phyloP scores from a whole-genome alignment of 2,329 filamentous ascomycete species.

The Rhinocladiella similis region DNA sequence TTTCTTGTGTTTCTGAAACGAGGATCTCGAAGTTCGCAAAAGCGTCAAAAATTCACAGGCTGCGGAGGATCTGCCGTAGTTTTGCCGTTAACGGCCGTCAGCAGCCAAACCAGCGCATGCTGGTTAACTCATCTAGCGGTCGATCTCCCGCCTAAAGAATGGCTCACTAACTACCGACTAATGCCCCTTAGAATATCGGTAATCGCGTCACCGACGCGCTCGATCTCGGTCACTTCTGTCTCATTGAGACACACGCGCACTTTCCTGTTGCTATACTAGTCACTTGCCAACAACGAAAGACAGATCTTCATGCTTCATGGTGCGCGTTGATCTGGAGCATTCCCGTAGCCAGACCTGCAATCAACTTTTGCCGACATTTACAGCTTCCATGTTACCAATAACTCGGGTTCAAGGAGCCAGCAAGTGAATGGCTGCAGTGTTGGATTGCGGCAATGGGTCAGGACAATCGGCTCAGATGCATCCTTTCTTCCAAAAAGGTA shows the following conservation, averaged over 20 bases:
- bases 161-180: neutral
- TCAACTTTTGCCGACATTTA: no score
- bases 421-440: slow-evolving; percentile 19
- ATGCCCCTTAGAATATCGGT: no score
- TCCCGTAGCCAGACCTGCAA: no score
- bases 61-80: neutral
- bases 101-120: no score
- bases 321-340: no score
- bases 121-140: slow-evolving; percentile 8
- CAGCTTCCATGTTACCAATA: no score
- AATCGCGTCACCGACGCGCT: slow-evolving; percentile 2
- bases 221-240: neutral
- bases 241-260: neutral
- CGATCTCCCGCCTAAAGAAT: slow-evolving; percentile 13
- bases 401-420: neutral
- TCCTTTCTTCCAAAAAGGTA: slow-evolving; percentile 36
- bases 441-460: slow-evolving; percentile 18
- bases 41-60: slow-evolving; percentile 3
- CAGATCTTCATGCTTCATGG: neutral
- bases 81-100: no score
- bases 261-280: neutral
- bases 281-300: neutral
- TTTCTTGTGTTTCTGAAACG: neutral
- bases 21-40: neutral
- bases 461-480: slow-evolving; percentile 16